A percentile compares a stretch with the other conserved stretches of the same genome.
These are phyloP conservation scores for Mycena belliarum DNA, from an alignment of 768 basidiomycete genomes.

Conservation along the genomic window DNA sequence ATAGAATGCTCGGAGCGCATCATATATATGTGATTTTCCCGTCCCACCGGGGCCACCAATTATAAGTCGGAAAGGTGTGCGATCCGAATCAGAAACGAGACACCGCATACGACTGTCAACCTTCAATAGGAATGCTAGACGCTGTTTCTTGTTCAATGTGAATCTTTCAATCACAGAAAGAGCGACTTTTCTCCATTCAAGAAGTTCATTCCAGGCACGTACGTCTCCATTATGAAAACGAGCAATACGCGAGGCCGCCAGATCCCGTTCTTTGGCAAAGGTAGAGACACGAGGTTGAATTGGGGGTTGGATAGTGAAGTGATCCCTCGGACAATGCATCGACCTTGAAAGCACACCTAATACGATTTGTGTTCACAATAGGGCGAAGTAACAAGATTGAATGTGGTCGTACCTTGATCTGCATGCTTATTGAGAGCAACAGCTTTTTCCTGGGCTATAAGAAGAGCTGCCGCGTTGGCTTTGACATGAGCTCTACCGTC, in stretches of 20 bases:
- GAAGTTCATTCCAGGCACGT: background rate
- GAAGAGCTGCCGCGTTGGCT: background rate
- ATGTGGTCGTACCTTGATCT: no score
- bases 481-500: background rate
- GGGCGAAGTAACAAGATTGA: no score
- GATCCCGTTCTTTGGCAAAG: background rate
- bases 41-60: constrained; percentile 25
- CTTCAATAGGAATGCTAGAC: constrained; percentile 14
- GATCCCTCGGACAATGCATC: background rate
- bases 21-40: constrained; percentile 25
- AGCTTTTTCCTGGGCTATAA: background rate
- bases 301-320: background rate
- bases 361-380: no score
- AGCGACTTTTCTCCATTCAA: constrained; percentile 9
- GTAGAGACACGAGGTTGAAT: background rate
- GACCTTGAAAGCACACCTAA: no score
- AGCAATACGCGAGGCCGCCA: background rate
- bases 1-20: constrained; percentile 18
- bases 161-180: background rate
- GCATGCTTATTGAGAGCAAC: no score
- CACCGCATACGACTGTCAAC: constrained; percentile 1
- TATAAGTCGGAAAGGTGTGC: constrained; percentile 20
- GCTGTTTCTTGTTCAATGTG: constrained; percentile 22
- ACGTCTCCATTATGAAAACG: background rate
- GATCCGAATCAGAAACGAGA: background rate